phyloP scores from a whole-genome alignment of 768 basidiomycete genomes.

The Trametes gibbosa region DNA sequence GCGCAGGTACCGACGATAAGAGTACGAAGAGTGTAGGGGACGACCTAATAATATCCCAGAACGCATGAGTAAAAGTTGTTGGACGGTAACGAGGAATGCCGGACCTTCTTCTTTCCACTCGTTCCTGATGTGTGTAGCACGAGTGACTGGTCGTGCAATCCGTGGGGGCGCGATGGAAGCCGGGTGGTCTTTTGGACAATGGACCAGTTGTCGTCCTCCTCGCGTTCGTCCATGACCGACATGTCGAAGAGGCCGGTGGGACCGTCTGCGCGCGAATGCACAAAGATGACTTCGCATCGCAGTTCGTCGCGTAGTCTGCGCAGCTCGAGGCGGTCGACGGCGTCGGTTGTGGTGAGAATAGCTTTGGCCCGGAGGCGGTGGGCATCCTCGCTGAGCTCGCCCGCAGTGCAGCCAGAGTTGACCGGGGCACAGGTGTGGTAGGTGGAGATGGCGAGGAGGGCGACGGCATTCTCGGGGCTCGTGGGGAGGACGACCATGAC shows the following conservation, averaged over 20 bases:
- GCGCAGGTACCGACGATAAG: conserved; percentile 45
- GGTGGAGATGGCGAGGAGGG: conserved; percentile 40
- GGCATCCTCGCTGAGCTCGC: conserved; percentile 44
- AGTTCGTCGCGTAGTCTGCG: conserved; percentile 33
- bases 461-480: conserved; percentile 46
- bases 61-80: not conserved
- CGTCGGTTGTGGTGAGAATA: conserved; percentile 42
- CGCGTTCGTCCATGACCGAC: conserved; percentile 26
- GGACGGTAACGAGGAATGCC: not conserved
- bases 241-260: conserved; percentile 43
- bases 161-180: conserved; percentile 34
- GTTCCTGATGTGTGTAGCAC: conserved; percentile 62
- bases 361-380: conserved; percentile 38
- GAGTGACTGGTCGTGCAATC: conserved; percentile 46
- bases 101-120: conserved; percentile 48
- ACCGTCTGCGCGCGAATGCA: conserved; percentile 33
- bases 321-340: conserved; percentile 38
- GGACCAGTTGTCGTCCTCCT: conserved; percentile 14
- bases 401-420: conserved; percentile 44
- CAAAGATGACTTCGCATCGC: conserved; percentile 39
- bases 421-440: conserved; percentile 49
- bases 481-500: conserved; percentile 45
- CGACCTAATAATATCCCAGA: conserved; percentile 27
- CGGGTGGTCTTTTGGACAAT: conserved; percentile 1
- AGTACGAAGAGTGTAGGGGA: conserved; percentile 42